These are phyloP conservation scores for Penicillium digitatum DNA, from an alignment of 2,329 filamentous ascomycete species.

Conservation along the genomic window DNA sequence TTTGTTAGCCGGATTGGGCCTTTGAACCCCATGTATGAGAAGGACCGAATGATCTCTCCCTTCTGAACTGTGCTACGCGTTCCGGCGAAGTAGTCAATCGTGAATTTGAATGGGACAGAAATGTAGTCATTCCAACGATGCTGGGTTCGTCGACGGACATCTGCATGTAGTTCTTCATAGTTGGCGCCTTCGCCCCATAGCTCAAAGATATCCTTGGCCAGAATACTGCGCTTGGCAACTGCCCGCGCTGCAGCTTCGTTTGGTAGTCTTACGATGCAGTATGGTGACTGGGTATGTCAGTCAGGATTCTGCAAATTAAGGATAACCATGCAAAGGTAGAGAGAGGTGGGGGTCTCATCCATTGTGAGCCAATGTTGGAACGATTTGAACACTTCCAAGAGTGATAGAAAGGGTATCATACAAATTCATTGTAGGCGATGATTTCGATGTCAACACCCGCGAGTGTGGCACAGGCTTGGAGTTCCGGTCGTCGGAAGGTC, in stretches of 20 bases:
- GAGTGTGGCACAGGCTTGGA: conserved; percentile 71
- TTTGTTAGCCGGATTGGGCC: conserved; percentile 74
- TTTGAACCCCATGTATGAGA: conserved; percentile 71
- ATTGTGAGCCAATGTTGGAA: neutral
- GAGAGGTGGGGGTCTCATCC: neutral
- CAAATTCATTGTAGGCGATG: conserved; percentile 68
- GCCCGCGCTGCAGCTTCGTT: conserved; percentile 61
- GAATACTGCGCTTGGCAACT: conserved; percentile 71
- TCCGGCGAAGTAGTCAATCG: conserved; percentile 75
- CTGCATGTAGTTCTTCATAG: conserved; percentile 65
- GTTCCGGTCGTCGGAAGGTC: conserved; percentile 81
- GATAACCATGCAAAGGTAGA: conserved; percentile 4
- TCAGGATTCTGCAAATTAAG: conserved; percentile 14
- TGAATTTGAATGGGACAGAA: conserved; percentile 72
- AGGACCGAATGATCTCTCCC: conserved; percentile 73
- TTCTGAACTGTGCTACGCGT: conserved; percentile 63
- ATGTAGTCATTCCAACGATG: conserved; percentile 65
- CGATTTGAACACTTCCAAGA: neutral
- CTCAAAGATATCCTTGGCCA: conserved; percentile 79
- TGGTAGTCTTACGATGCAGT: conserved; percentile 70
- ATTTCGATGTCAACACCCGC: conserved; percentile 66
- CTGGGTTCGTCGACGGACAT: conserved; percentile 57
- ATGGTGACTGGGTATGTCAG: conserved; percentile 64
- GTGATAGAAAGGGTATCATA: conserved; percentile 45
- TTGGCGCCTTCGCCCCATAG: conserved; percentile 74